Evolutionary conservation across 1,139 yeast species (phyloP).

Genomic region (Maudiozyma humilis): DNA sequence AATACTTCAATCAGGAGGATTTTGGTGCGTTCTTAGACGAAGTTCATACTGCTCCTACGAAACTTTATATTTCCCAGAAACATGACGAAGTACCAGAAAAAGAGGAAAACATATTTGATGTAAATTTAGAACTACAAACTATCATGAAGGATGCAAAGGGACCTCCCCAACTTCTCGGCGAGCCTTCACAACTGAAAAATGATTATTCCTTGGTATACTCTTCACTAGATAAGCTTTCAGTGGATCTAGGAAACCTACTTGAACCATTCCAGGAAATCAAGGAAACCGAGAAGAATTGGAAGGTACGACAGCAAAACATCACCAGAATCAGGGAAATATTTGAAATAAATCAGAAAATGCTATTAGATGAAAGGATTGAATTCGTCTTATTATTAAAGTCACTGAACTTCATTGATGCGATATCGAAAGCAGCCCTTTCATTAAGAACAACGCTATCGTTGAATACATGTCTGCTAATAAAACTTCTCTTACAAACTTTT

Average conservation of each 20-base stretch:
- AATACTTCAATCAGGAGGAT: neutral
- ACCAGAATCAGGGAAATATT: conserved; percentile 42
- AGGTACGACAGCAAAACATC: conserved; percentile 55
- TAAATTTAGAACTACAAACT: conserved; percentile 10
- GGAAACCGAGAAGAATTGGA: conserved; percentile 90
- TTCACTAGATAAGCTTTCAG: conserved; percentile 33
- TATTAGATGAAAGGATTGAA: conserved; percentile 36
- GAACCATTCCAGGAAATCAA: conserved; percentile 52
- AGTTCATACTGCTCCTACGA: neutral
- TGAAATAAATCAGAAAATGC: conserved; percentile 51
- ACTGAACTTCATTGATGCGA: conserved; percentile 44
- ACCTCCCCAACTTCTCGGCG: conserved; percentile 9
- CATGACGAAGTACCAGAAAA: neutral
- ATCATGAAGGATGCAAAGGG: conserved; percentile 12
- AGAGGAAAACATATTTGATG: conserved; percentile 8
- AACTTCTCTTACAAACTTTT: conserved; percentile 54
- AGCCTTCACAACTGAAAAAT: neutral
- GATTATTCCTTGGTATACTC: conserved; percentile 18
- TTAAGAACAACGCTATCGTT: conserved; percentile 76
- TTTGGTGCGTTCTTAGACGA: neutral
- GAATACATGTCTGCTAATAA: conserved; percentile 70
- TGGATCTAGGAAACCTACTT: conserved; percentile 34
- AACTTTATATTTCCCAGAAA: neutral
- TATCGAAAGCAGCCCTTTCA: conserved; percentile 61
- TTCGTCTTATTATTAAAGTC: conserved; percentile 33